Evolutionary conservation across 2,329 filamentous ascomycete genomes (phyloP), one percentile per base, ranked within the genome.

Genomic region (Penicillium olsonii): DNA sequence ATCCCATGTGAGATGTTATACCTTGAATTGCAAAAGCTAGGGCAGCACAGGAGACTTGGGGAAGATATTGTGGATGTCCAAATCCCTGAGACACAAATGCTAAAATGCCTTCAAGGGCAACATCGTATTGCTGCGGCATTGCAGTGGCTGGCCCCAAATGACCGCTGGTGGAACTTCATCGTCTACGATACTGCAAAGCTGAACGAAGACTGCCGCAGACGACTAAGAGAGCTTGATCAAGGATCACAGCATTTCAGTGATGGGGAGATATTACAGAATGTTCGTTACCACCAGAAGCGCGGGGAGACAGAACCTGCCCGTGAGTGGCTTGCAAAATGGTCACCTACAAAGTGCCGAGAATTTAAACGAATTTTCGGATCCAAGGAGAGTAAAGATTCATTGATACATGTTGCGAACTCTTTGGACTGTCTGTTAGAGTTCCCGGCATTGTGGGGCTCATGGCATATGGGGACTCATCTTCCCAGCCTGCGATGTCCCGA

Each of bases 281-380:
- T 52, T 33, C 48, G 48, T 2, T 17, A 57, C 20, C 53, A 55
- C 34, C 42, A 57, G 43, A 27, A 37, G 24, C 17, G 19, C 10
- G 45, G 48, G 19, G 42, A 53, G 4, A 35, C 12, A 11, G 18
- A 35, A 14, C 24, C 47, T 12, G 50, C 55, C 14, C 24, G 39
- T 7, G 50, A 55, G 27, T 57, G 42, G 55, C 42, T 55, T 15
- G 45, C 45, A 39, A 55, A 20, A 45, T 57, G 40, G 53, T 53
- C 50, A 22, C 34, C 31, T 12, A 55, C 41, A 2, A 57, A 57
- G 44, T 57, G 40, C 27, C 34, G 45, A 10, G 55, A 57, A 15
- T 57, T 57, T 20, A 40, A 42, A 4, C 34, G 49, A 29, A 52
- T 57, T 15, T 55, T 53, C 22, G 14, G 52, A 12, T 42, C 35